These are phyloP conservation scores for Talaromyces nanjingensis DNA, from an alignment of 495 filamentous ascomycete genomes.

Conservation along the genomic window DNA sequence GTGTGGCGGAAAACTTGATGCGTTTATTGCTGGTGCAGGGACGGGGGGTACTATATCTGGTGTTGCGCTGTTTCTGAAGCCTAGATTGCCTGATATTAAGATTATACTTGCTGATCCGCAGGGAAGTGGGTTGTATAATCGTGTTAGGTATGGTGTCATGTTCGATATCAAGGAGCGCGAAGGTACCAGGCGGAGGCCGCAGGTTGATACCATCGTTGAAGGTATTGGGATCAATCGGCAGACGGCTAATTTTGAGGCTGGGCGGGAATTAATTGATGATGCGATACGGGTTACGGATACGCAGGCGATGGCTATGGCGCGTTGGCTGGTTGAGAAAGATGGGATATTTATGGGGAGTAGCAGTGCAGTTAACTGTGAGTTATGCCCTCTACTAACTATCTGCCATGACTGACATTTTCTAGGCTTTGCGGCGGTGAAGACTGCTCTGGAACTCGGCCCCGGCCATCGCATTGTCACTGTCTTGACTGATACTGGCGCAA, in stretches of 20 bases:
- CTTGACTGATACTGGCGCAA: constrained; percentile 81
- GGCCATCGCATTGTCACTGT: constrained; percentile 82
- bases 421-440: constrained; percentile 78
- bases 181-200: constrained; percentile 77
- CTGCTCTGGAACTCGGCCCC: constrained; percentile 67
- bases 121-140: constrained; percentile 88
- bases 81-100: constrained; percentile 50
- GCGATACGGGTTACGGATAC: constrained; percentile 86
- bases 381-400: too few relatives aligned
- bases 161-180: constrained; percentile 82
- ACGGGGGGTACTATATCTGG: constrained; percentile 93
- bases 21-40: constrained; percentile 92
- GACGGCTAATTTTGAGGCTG: constrained; percentile 86
- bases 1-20: constrained; percentile 69
- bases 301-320: constrained; percentile 87
- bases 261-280: constrained; percentile 76
- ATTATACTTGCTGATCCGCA: constrained; percentile 91
- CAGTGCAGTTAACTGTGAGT: constrained; percentile 86
- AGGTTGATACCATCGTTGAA: constrained; percentile 95
- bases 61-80: constrained; percentile 75
- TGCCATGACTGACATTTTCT: constrained; percentile 3
- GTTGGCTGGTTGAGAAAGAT: constrained; percentile 93
- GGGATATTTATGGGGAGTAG: constrained; percentile 92
- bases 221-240: constrained; percentile 92
- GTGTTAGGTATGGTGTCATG: constrained; percentile 89